These are phyloP conservation scores for Aspergillus fructus DNA, from an alignment of 2,329 filamentous ascomycete genomes.

Conservation along the genomic window DNA sequence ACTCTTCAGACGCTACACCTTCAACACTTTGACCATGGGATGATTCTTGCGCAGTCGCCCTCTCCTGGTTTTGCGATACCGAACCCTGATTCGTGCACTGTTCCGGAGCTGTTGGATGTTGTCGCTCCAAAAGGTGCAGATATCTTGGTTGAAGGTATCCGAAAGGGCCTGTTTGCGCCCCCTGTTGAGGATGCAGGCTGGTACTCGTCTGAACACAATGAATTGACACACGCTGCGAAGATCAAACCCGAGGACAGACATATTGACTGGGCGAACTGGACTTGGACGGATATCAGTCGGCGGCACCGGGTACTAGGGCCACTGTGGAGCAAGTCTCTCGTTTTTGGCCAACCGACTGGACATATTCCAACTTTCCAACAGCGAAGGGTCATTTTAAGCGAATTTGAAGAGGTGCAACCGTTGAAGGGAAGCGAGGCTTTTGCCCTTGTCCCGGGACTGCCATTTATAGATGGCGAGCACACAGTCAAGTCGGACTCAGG, in stretches of 20 bases:
- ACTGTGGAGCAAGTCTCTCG: slow-evolving; percentile 59
- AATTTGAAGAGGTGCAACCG: slow-evolving; percentile 33
- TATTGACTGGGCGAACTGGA: slow-evolving; percentile 60
- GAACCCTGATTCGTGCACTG: slow-evolving; percentile 48
- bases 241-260: slow-evolving; percentile 64
- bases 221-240: slow-evolving; percentile 65
- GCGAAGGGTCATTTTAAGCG: slow-evolving; percentile 39
- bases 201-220: slow-evolving; percentile 22
- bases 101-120: slow-evolving; percentile 51
- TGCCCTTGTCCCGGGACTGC: slow-evolving; percentile 35
- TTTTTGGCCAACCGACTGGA: slow-evolving; percentile 19
- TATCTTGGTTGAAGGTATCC: slow-evolving; percentile 68
- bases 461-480: slow-evolving; percentile 32
- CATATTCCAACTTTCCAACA: slow-evolving; percentile 23
- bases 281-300: slow-evolving; percentile 54
- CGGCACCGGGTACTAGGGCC: slow-evolving; percentile 62
- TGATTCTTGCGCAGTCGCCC: slow-evolving; percentile 69
- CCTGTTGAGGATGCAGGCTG: slow-evolving; percentile 48
- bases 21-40: slow-evolving; percentile 73
- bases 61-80: slow-evolving; percentile 55
- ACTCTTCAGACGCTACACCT: slow-evolving; percentile 84
- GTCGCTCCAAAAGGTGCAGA: slow-evolving; percentile 66
- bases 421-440: slow-evolving; percentile 26
- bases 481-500: slow-evolving; percentile 26
- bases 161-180: slow-evolving; percentile 62